Evolutionary conservation across 2,329 filamentous ascomycete genomes (phyloP).

Genomic region (Monosporascus sp.): DNA sequence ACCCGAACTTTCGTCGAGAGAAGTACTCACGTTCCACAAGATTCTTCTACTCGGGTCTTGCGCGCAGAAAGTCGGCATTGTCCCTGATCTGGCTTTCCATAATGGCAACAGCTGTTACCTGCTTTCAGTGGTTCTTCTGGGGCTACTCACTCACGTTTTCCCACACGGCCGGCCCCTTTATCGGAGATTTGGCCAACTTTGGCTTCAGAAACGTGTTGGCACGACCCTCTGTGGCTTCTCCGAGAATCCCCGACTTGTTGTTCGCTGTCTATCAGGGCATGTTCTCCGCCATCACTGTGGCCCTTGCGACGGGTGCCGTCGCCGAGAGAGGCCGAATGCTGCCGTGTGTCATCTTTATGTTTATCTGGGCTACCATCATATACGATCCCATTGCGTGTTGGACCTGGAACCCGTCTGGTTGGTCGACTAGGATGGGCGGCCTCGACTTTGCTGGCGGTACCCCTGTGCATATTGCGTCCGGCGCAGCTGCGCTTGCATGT

Average conservation of each 20-base stretch:
- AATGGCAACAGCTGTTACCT: conserved; percentile 77
- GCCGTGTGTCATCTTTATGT: conserved; percentile 86
- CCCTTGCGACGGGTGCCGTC: conserved; percentile 76
- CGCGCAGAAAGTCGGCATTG: conserved; percentile 80
- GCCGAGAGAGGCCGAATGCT: conserved; percentile 85
- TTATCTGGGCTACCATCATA: conserved; percentile 83
- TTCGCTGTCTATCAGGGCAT: conserved; percentile 86
- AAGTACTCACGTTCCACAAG: conserved; percentile 22
- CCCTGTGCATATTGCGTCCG: conserved; percentile 82
- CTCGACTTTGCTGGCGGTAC: conserved; percentile 88
- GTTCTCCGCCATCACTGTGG: conserved; percentile 83
- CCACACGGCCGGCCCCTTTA: conserved; percentile 67
- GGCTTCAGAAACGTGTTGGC: conserved; percentile 72
- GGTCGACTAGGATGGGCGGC: conserved; percentile 73
- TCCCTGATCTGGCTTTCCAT: conserved; percentile 87
- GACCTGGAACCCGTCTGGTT: conserved; percentile 84
- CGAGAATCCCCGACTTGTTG: conserved; percentile 71
- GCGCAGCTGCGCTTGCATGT: conserved; percentile 73
- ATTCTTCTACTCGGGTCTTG: conserved; percentile 91
- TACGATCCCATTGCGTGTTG: conserved; percentile 93
- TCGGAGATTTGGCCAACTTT: conserved; percentile 75
- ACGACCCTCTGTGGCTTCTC: conserved; percentile 67
- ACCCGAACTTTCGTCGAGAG: background rate
- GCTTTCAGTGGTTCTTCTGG: conserved; percentile 96
- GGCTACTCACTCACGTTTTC: conserved; percentile 80